Conservation (phyloP, 2,329 filamentous ascomycete genomes). For the Nannizziopsis barbatae region DNA sequence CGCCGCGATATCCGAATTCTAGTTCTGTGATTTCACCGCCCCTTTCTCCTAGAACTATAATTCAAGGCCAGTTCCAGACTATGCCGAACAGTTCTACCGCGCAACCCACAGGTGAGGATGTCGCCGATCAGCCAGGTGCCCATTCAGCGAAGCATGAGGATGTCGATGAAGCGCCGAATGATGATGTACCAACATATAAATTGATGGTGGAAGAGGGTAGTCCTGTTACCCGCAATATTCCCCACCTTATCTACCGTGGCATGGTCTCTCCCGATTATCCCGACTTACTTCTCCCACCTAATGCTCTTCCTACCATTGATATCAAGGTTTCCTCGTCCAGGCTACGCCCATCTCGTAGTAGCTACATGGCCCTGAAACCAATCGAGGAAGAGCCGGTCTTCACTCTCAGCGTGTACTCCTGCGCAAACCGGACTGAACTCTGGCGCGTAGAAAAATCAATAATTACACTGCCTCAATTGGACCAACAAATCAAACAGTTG, state of each 20-base stretch:
- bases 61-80: slow-evolving; percentile 53
- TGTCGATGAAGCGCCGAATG: neutral
- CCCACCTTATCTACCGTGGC: slow-evolving; percentile 53
- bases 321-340: slow-evolving; percentile 85
- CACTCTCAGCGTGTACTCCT: slow-evolving; percentile 72
- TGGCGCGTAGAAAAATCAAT: slow-evolving; percentile 95
- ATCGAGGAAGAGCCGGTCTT: slow-evolving; percentile 90
- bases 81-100: slow-evolving; percentile 23
- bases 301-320: slow-evolving; percentile 73
- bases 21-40: slow-evolving; percentile 51
- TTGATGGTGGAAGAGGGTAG: slow-evolving; percentile 21
- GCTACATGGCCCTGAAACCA: slow-evolving; percentile 66
- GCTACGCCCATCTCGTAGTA: slow-evolving; percentile 83
- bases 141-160: neutral
- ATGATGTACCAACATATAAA: slow-evolving; percentile 4
- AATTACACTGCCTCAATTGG: slow-evolving; percentile 65
- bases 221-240: slow-evolving; percentile 15
- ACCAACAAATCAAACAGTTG: slow-evolving; percentile 66
- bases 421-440: slow-evolving; percentile 59
- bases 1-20: slow-evolving; percentile 46
- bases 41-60: slow-evolving; percentile 53
- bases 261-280: slow-evolving; percentile 79
- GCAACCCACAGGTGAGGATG: slow-evolving; percentile 30
- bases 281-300: slow-evolving; percentile 72
- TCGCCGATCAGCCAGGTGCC: slow-evolving; percentile 18